These are phyloP conservation scores for Pterulicium gracile DNA, from an alignment of 1,284 basidiomycete species.

Conservation along the genomic window DNA sequence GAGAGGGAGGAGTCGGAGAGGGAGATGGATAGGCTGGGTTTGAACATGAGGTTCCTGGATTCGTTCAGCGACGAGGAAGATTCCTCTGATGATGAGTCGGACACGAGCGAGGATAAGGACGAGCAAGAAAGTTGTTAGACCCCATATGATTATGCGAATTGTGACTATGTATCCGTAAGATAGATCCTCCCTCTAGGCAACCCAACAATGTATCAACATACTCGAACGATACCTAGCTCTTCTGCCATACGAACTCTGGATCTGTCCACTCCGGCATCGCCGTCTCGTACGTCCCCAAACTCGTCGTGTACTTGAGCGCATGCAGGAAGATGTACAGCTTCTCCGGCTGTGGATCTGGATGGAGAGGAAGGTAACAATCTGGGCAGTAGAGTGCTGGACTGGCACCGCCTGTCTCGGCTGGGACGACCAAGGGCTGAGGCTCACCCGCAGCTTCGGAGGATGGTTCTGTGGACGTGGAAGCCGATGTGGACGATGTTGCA, in stretches of 20 bases:
- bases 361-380: constrained; percentile 82
- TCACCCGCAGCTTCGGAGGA: constrained; percentile 13
- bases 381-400: constrained; percentile 65
- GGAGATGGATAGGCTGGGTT: not conserved
- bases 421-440: constrained; percentile 16
- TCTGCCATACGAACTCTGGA: constrained; percentile 54
- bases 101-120: not conserved
- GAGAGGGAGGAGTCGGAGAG: not conserved
- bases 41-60: not conserved
- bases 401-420: constrained; percentile 22
- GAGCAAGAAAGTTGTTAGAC: not conserved
- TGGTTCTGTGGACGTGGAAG: constrained; percentile 3
- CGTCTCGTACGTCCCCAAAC: constrained; percentile 64
- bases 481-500: constrained; percentile 4
- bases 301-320: constrained; percentile 74
- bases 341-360: constrained; percentile 86
- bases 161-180: too few relatives aligned
- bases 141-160: too few relatives aligned
- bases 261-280: constrained; percentile 66
- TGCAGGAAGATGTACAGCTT: constrained; percentile 91
- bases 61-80: not conserved
- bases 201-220: too few relatives aligned
- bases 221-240: not conserved
- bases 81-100: not conserved
- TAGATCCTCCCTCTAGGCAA: too few relatives aligned